Conservation (phyloP, 1,284 basidiomycete species). For the Rugosomyces carneus region DNA sequence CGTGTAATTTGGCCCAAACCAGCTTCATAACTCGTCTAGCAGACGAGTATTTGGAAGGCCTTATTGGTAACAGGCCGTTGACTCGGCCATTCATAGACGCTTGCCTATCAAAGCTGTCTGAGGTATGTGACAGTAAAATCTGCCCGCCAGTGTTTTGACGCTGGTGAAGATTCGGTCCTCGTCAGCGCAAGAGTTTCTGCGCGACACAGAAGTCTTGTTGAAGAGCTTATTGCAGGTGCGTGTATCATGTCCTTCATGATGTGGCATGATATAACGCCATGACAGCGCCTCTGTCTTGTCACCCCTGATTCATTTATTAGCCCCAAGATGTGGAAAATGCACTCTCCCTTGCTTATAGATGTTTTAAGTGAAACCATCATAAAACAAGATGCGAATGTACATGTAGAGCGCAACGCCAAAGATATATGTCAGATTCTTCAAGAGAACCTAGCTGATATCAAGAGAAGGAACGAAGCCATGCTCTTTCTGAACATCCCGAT, state of each 20-base stretch:
- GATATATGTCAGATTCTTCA: conserved; percentile 40
- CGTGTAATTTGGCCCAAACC: conserved; percentile 79
- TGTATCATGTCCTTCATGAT: neutral
- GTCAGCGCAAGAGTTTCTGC: conserved; percentile 48
- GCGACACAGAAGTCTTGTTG: conserved; percentile 48
- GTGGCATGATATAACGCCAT: neutral
- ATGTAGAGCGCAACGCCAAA: conserved; percentile 32
- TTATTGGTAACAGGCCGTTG: conserved; percentile 62
- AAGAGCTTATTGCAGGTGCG: conserved; percentile 54
- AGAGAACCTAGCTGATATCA: conserved; percentile 52
- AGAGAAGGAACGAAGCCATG: conserved; percentile 71
- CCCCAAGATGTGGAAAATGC: conserved; percentile 57
- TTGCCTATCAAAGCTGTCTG: conserved; percentile 59
- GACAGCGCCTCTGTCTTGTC: conserved; percentile 56
- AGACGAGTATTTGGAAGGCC: conserved; percentile 75
- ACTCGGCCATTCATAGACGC: conserved; percentile 62
- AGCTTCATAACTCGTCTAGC: conserved; percentile 75
- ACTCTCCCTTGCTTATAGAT: conserved; percentile 41
- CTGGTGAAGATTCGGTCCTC: conserved; percentile 43
- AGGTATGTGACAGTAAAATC: conserved; percentile 39
- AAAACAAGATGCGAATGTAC: conserved; percentile 26
- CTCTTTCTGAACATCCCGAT: conserved; percentile 64
- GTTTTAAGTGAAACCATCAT: conserved; percentile 37
- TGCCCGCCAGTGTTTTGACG: neutral
- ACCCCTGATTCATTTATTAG: conserved; percentile 71